Percentiles rank a stretch among this genome's conserved stretches.
These are phyloP conservation scores for Hydnum rufescens DNA, from an alignment of 768 basidiomycete genomes.

Conservation along the genomic window DNA sequence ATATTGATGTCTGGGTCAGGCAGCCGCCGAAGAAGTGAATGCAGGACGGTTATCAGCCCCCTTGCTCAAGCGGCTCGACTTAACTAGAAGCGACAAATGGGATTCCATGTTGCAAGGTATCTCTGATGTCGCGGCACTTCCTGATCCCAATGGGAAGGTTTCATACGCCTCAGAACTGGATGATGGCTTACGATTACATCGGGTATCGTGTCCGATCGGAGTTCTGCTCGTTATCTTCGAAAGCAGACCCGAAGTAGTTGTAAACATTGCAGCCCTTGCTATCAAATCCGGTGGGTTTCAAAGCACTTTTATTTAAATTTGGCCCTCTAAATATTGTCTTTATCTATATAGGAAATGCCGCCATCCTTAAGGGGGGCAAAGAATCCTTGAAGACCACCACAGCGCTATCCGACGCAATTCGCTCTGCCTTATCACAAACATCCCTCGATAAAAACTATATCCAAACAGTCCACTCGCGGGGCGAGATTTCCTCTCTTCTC, in stretches of 20 bases:
- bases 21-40: conserved; percentile 57
- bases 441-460: conserved; percentile 62
- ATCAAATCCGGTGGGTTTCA: conserved; percentile 71
- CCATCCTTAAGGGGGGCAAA: conserved; percentile 93
- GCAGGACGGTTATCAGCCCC: conserved; percentile 70
- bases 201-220: conserved; percentile 91
- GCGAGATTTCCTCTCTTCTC: conserved; percentile 75
- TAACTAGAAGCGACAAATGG: conserved; percentile 70
- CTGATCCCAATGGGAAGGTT: conserved; percentile 71
- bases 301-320: background rate
- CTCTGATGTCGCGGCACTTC: conserved; percentile 63
- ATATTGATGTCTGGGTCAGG: conserved; percentile 23
- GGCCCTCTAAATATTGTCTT: background rate
- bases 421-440: conserved; percentile 51
- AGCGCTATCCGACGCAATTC: conserved; percentile 62
- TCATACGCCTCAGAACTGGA: conserved; percentile 83
- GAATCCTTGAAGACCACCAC: conserved; percentile 70
- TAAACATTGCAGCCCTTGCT: conserved; percentile 89
- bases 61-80: conserved; percentile 70
- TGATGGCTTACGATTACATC: conserved; percentile 70
- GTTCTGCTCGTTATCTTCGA: conserved; percentile 95
- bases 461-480: conserved; percentile 79
- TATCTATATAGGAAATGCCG: conserved; percentile 58
- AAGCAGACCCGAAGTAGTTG: conserved; percentile 90
- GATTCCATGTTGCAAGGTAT: conserved; percentile 85